Conservation (phyloP, 148 eudicot species). For the Dianthus caryophyllus region DNA sequence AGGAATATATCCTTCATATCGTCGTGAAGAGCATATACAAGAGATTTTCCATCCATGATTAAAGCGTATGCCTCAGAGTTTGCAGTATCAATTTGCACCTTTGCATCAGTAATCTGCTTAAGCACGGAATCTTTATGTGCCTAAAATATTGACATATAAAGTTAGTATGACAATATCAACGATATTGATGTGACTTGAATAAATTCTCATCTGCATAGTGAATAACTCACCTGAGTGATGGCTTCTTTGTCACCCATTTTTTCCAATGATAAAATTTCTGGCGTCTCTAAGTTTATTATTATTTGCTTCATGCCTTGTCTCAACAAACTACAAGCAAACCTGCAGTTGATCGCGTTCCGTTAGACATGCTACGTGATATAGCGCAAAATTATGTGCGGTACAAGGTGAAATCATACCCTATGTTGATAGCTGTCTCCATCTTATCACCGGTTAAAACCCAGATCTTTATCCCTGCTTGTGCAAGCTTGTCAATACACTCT, state of each 20-base stretch:
- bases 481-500: slow-evolving; percentile 95
- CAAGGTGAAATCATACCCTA: slow-evolving; percentile 51
- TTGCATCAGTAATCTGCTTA: slow-evolving; percentile 61
- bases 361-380: slow-evolving; percentile 19
- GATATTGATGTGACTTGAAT: not conserved
- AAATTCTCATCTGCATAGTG: not conserved
- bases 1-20: slow-evolving; percentile 54
- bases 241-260: slow-evolving; percentile 58
- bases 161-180: slow-evolving; percentile 1
- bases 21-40: slow-evolving; percentile 72
- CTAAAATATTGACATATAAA: slow-evolving; percentile 28
- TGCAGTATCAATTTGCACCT: slow-evolving; percentile 39
- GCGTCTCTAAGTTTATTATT: slow-evolving; percentile 51
- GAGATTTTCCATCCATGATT: slow-evolving; percentile 93
- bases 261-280: slow-evolving; percentile 67
- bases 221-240: slow-evolving; percentile 48
- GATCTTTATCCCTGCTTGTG: slow-evolving; percentile 95
- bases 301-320: slow-evolving; percentile 98
- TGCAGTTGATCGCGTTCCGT: slow-evolving; percentile 29
- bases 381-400: not conserved
- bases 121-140: slow-evolving; percentile 64
- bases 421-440: slow-evolving; percentile 98
- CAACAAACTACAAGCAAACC: slow-evolving; percentile 87
- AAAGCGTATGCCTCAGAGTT: slow-evolving; percentile 69
- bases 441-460: slow-evolving; percentile 99